phyloP scores from a whole-genome alignment of 805 yeast genomes.

The Huiozyma naganishii region DNA sequence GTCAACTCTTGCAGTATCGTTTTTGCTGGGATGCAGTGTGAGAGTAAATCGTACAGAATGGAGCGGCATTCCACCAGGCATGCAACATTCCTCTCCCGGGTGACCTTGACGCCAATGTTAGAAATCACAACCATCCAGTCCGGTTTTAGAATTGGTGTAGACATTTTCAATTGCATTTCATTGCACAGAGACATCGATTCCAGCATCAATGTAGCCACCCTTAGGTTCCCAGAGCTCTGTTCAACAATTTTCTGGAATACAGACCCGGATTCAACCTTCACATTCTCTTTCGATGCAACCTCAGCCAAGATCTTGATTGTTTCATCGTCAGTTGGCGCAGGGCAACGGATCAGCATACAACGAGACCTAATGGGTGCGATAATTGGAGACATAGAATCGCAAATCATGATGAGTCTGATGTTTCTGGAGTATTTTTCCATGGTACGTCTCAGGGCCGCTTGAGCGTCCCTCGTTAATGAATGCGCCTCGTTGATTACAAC shows the following conservation, averaged over 20 bases:
- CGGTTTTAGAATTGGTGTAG: constrained; percentile 50
- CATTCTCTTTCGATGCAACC: constrained; percentile 48
- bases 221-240: constrained; percentile 56
- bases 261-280: constrained; percentile 27
- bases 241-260: constrained; percentile 43
- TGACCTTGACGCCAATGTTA: constrained; percentile 50
- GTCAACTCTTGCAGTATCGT: constrained; percentile 58
- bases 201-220: constrained; percentile 66
- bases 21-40: constrained; percentile 90
- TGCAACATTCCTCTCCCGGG: constrained; percentile 54
- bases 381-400: constrained; percentile 84
- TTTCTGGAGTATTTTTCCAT: constrained; percentile 92
- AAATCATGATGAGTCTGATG: constrained; percentile 71
- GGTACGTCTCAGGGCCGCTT: constrained; percentile 88
- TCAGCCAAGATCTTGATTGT: constrained; percentile 42
- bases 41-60: constrained; percentile 66
- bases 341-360: constrained; percentile 75
- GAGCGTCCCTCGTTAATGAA: constrained; percentile 82
- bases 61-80: constrained; percentile 46
- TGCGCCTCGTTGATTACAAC: constrained; percentile 90
- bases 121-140: constrained; percentile 86
- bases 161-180: constrained; percentile 35
- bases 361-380: constrained; percentile 92
- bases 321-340: constrained; percentile 64
- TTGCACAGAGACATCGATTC: constrained; percentile 74